These are phyloP conservation scores for Platismatia glauca DNA, from an alignment of 495 filamentous ascomycete species.

Conservation along the genomic window DNA sequence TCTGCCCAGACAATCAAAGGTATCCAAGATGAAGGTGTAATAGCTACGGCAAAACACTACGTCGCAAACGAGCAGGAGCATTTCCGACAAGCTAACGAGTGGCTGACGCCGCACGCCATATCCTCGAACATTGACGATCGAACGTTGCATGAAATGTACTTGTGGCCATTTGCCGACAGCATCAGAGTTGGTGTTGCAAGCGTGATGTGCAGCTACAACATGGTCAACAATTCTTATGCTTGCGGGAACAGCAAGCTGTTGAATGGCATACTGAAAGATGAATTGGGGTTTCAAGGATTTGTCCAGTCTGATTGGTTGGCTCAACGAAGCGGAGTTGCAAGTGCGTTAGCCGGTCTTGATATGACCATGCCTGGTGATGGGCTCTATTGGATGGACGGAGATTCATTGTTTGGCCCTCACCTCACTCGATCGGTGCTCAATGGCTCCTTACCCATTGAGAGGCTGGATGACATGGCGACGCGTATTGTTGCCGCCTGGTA, in stretches of 20 bases:
- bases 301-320: constrained; percentile 92
- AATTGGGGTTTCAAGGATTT: constrained; percentile 90
- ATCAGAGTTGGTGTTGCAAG: constrained; percentile 79
- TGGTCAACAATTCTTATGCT: constrained; percentile 83
- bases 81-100: constrained; percentile 66
- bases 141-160: constrained; percentile 73
- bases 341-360: constrained; percentile 76
- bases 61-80: constrained; percentile 84
- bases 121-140: constrained; percentile 78
- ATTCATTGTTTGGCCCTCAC: constrained; percentile 70
- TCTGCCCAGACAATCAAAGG: constrained; percentile 62
- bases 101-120: constrained; percentile 62
- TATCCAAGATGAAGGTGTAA: constrained; percentile 71
- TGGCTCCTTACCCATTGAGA: constrained; percentile 67
- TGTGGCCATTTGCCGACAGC: constrained; percentile 85
- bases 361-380: constrained; percentile 97
- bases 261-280: constrained; percentile 90
- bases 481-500: constrained; percentile 91
- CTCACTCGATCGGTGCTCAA: constrained; percentile 75
- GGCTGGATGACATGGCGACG: constrained; percentile 89
- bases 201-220: constrained; percentile 84
- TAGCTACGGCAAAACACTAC: constrained; percentile 78
- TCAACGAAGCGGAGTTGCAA: constrained; percentile 70
- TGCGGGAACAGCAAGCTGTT: constrained; percentile 88
- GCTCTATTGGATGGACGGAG: constrained; percentile 61